Evolutionary conservation across 2,329 filamentous ascomycete species (phyloP), one percentile per base, ranked within the genome.

Genomic region (Podosphaera fusca): DNA sequence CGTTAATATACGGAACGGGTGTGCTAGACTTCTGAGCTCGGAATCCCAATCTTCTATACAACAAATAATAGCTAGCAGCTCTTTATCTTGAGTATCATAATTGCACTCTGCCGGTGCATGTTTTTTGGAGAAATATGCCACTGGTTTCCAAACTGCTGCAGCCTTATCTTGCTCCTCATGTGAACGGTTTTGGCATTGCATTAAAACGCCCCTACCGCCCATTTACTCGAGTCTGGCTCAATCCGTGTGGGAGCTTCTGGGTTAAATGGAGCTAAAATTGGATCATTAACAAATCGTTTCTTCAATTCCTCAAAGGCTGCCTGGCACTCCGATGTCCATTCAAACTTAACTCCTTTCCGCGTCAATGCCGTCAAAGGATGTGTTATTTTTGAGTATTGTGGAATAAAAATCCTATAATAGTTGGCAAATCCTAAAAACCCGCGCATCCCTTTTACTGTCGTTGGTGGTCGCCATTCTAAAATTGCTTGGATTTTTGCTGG

Each of bases 371-470:
- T 56, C 30, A 56, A 31, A n/a, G 30, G 55, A 4, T 42, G 31
- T 47, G 30, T 14, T 7, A 56, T 56, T 34, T 31, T 6, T 47
- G 40, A 46, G 35, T 47, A 52, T 34, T 52, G 14, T 31, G 42
- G 29, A 29, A 60, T 60, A 53, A 60, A 60, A 30, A 45, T 54
- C 35, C 50, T 9, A 34, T 60, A 60, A 42, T 58, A 60, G 47
- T 60, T 60, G n/a, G 57, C 50, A 50, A 59, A 59, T n/a, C 58
- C 31, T 45, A 58, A 14, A 52, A 59, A 45, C 21, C 21, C 21
- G 21, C 21, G 21, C 21, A 21, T 21, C 21, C 21, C 21, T 21
- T 21, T 21, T 21, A 21, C 21, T 21, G 21, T 21, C 21, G 21
- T 21, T 21, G 21, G 21, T 21, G 21, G 21, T 21, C 1, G 21